Evolutionary conservation across 2,329 filamentous ascomycete species (phyloP), one percentile per base, ranked within the genome.

Genomic region (Sporothrix brasiliensis): DNA sequence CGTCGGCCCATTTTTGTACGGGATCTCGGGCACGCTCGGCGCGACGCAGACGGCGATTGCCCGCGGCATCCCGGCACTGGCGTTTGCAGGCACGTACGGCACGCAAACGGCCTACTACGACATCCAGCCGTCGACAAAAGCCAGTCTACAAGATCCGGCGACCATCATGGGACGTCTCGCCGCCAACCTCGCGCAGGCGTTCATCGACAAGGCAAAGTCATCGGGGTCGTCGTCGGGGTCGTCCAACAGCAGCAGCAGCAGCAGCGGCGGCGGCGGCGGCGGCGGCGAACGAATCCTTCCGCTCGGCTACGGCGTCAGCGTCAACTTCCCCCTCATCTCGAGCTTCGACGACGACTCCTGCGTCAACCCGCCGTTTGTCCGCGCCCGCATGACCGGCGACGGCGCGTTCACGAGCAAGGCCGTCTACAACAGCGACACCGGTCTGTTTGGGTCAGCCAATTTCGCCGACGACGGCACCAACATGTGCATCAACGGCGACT

Each of bases 1-100:
- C 73, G 75, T 85, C 0, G 86, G 86, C 0, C 79, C 84, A 0
- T 87, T 87, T 74, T 78, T 86, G 1, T 86, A 82, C 78, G 86
- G 84, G 0, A 74, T 85, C 1, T 83, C 82, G 0, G 84, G 86
- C 2, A 84, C 85, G 4, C 79, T 83, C 11, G 85, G 84, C 7
- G 83, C 83, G 13, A 82, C 83, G 16, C 86, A 85, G 70, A 80
- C 83, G 2, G 84, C 85, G 2, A 79, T 85, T 1, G 79, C 81
- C 68, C 80, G 84, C 7, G 80, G 80, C 10, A 80, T 87, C 27
- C 84, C 85, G 0, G 84, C 82, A 14, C 84, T 87, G 14, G 81
- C 83, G 0, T 79, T 85, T 63, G 83, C 82, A 0, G 83, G 79
- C 7, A 81, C 78, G 54, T 83, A 84, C 76, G 73, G 73, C 50